Conservation (phyloP, 805 yeast species). For the Cyberlindnera sargentensis region DNA sequence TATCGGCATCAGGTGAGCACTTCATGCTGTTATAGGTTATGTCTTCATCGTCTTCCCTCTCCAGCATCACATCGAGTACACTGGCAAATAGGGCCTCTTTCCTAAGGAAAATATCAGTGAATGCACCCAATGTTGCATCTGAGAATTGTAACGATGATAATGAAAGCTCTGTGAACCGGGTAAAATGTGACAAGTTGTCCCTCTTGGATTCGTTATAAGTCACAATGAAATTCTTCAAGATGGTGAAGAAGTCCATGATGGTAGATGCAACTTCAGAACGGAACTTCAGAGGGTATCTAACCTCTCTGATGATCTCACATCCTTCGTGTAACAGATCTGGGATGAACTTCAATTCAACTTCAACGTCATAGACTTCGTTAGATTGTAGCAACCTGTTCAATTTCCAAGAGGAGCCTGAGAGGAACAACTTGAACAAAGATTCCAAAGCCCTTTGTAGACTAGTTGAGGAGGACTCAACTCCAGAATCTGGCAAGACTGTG, state of each 20-base stretch:
- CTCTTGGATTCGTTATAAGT: constrained; percentile 31
- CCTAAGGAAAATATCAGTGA: constrained; percentile 38
- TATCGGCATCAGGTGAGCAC: constrained; percentile 15
- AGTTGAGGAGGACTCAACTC: not conserved
- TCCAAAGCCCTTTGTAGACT: not conserved
- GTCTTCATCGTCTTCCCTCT: constrained; percentile 46
- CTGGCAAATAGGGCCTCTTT: constrained; percentile 42
- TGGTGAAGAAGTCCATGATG: constrained; percentile 20
- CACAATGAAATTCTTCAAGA: constrained; percentile 24
- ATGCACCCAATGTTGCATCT: constrained; percentile 22
- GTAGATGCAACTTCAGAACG: constrained; percentile 18
- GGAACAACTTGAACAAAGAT: constrained; percentile 10
- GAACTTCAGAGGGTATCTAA: constrained; percentile 5
- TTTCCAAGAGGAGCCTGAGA: constrained; percentile 16
- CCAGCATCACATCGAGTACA: constrained; percentile 31
- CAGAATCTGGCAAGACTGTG: not conserved
- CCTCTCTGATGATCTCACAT: constrained; percentile 5
- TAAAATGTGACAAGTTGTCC: constrained; percentile 15
- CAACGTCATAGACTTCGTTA: constrained; percentile 14
- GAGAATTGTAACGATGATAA: constrained; percentile 23
- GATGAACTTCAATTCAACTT: constrained; percentile 11
- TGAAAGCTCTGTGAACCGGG: constrained; percentile 18
- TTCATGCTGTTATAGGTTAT: constrained; percentile 28
- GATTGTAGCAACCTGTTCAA: constrained; percentile 10
- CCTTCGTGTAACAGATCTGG: constrained; percentile 12